Evolutionary conservation across 2,329 filamentous ascomycete genomes (phyloP).

Genomic region (Chaetomium olivaceum): DNA sequence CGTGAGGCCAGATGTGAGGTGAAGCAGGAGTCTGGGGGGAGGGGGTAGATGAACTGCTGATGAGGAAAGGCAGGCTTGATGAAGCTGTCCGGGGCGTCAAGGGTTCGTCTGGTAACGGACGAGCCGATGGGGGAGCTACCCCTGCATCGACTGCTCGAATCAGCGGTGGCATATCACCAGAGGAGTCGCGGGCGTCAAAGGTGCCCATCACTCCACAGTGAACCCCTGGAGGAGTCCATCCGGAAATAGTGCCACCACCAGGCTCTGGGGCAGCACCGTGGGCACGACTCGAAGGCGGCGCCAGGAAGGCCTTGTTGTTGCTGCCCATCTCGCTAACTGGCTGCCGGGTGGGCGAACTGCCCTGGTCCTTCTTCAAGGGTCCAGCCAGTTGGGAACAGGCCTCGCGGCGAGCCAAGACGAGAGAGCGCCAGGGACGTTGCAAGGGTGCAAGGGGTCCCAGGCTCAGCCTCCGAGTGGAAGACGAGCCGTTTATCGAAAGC

Average conservation of each 20-base stretch:
- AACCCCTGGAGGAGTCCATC: constrained; percentile 18
- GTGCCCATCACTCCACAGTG: constrained; percentile 22
- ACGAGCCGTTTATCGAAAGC: constrained; percentile 1
- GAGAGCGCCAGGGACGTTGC: constrained; percentile 13
- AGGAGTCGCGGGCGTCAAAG: constrained; percentile 24
- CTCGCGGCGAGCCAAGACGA: constrained; percentile 7
- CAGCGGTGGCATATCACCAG: constrained; percentile 24
- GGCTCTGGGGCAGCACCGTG: constrained; percentile 11
- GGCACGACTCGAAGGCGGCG: constrained; percentile 14
- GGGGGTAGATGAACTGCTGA: constrained; percentile 20
- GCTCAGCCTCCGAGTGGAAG: constrained; percentile 19
- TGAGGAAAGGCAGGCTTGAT: constrained; percentile 27
- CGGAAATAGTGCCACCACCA: constrained; percentile 28
- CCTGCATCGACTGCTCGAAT: constrained; percentile 23
- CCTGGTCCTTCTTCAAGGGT: constrained; percentile 23
- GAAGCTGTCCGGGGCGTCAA: constrained; percentile 26
- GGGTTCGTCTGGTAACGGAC: constrained; percentile 20
- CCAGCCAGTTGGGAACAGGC: constrained; percentile 24
- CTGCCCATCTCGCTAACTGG: constrained; percentile 34
- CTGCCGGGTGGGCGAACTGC: constrained; percentile 17
- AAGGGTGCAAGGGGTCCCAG: not conserved
- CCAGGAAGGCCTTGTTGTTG: constrained; percentile 21
- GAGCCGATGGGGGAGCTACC: constrained; percentile 19
- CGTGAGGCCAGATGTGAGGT: not conserved
- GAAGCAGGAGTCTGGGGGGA: constrained; percentile 4